These are phyloP conservation scores for Dalechampia spathulata DNA, from an alignment of 441 rosid genomes.

Conservation along the genomic window DNA sequence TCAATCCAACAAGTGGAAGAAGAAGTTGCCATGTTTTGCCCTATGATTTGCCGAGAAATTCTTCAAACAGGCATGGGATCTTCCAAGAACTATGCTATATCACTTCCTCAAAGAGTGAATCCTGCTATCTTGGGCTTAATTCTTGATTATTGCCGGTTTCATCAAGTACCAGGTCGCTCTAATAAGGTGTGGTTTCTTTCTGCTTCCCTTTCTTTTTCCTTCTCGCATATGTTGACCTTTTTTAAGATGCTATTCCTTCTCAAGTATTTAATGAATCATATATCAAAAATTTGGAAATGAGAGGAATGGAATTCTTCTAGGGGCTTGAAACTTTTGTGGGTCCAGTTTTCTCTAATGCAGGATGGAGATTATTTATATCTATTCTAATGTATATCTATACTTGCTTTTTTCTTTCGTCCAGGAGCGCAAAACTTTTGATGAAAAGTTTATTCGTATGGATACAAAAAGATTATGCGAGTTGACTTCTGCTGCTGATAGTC, in stretches of 20 bases:
- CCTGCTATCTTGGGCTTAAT: conserved; percentile 46
- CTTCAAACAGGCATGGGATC: conserved; percentile 53
- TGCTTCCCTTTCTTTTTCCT: neutral
- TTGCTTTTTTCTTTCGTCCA: conserved; percentile 17
- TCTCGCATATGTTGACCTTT: neutral
- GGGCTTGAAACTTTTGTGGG: too few relatives aligned
- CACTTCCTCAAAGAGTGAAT: conserved; percentile 58
- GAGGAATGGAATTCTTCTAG: too few relatives aligned
- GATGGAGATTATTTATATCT: neutral
- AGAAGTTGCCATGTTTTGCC: conserved; percentile 75
- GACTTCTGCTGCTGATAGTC: conserved; percentile 67
- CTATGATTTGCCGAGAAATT: conserved; percentile 54
- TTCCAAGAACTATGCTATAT: conserved; percentile 56
- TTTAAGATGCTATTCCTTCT: too few relatives aligned
- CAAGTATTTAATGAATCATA: too few relatives aligned
- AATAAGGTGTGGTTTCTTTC: conserved; percentile 42
- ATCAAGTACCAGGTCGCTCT: conserved; percentile 61
- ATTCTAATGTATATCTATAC: neutral
- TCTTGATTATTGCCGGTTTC: conserved; percentile 67
- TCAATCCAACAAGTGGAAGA: conserved; percentile 70
- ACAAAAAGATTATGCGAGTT: conserved; percentile 50
- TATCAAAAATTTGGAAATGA: neutral
- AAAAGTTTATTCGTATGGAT: conserved; percentile 53
- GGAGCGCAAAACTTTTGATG: conserved; percentile 60
- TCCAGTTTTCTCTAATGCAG: too few relatives aligned